Base-by-base conservation (phyloP, 495 filamentous ascomycete species). In the Neurospora pannonica region DNA sequence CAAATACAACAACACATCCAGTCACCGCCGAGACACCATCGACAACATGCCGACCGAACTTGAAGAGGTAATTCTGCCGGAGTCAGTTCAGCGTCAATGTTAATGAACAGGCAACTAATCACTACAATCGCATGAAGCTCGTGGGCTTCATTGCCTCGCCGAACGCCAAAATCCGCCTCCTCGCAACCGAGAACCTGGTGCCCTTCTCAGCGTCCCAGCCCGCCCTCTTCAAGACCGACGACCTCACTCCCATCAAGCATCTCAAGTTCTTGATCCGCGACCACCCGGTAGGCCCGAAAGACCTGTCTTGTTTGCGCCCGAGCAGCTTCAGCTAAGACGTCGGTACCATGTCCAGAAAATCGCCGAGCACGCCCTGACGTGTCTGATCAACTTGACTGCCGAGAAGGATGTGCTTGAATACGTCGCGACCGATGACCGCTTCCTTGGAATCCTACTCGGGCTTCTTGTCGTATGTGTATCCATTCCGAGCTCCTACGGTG, bases 121-220 rank as follows among this genome's bases (percentile, higher is more conserved):
- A 34, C 54, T 67, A 67, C 5, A 34, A 34, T 67, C 37, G 77
- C 7, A 17, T 42, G 67, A 77, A 97, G 94, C 89, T 98, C 67
- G 94, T 97, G 74, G 94, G 94, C 77, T 97, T 98, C 78, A 92
- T 98, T 39, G 92, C 93, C 79, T 91, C 97, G 85, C 93, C 92
- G 67, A 97, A 95, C 81, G 92, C 92, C 11, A 90, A 94, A 78
- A 92, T 97, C 73, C 90, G 95, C 71, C 76, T 79, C 70, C 77
- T 82, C 90, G 95, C 96, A 19, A 90, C 90, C 60, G 95, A 97
- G 81, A 92, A 95, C 74, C 87, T 97, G 34, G 91, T 97, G 46
- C 91, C 92, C 6, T 98, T 92, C 82, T 97, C 96, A 6, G 87
- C 86, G 15, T 85, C 90, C 3, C 89, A 97, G 76, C 92, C 92